phyloP scores from a whole-genome alignment of 345 rosid genomes.

The Camelina neglecta region DNA sequence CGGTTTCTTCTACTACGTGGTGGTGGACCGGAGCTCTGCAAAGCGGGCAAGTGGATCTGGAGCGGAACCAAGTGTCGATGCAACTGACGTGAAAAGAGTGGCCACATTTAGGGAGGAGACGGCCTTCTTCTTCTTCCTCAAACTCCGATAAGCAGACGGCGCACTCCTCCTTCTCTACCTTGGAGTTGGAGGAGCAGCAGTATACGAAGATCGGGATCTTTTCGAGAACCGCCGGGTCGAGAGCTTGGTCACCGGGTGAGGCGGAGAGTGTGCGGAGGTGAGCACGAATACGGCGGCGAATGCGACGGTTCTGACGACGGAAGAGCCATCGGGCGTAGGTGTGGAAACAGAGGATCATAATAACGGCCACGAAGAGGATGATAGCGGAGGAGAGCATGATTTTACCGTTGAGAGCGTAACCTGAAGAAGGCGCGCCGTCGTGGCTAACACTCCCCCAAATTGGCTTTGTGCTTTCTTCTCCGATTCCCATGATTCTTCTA shows the following conservation, averaged over 20 bases:
- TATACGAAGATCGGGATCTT: conserved; percentile 63
- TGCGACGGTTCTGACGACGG: conserved; percentile 48
- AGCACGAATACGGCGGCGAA: conserved; percentile 51
- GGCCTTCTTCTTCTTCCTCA: conserved; percentile 66
- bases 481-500: conserved; percentile 14
- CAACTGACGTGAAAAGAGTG: conserved; percentile 83
- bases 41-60: conserved; percentile 78
- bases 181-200: conserved; percentile 35
- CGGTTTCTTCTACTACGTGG: conserved; percentile 35
- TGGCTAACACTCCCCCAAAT: conserved; percentile 40
- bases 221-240: conserved; percentile 55
- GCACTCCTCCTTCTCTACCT: conserved; percentile 54
- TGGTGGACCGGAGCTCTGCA: conserved; percentile 74
- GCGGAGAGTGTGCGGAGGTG: conserved; percentile 45
- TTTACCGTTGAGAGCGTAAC: conserved; percentile 58
- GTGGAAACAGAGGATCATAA: conserved; percentile 62
- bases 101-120: conserved; percentile 66
- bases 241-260: conserved; percentile 36
- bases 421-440: conserved; percentile 13
- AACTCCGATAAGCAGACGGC: conserved; percentile 84
- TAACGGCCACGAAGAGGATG: conserved; percentile 57
- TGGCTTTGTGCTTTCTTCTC: conserved; percentile 37
- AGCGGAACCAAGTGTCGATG: conserved; percentile 82
- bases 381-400: conserved; percentile 59
- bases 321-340: conserved; percentile 58